A percentile compares a stretch with the other conserved stretches of the same genome.
These are phyloP conservation scores for Boletales sp. DNA, from an alignment of 768 basidiomycete genomes.

Conservation along the genomic window DNA sequence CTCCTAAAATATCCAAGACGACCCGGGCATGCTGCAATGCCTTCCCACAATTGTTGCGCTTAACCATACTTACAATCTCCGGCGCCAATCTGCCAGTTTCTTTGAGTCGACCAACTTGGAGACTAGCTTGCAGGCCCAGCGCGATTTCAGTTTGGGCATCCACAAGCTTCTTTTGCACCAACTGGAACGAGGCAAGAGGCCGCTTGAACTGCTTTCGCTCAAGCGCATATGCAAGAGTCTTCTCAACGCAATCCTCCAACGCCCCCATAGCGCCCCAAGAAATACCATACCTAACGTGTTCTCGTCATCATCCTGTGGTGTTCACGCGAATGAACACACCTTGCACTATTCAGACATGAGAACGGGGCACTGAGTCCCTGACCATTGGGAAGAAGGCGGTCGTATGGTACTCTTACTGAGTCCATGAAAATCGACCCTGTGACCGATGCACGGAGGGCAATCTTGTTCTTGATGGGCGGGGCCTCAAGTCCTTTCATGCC, in stretches of 20 bases:
- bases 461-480: slow-evolving; percentile 88
- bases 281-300: slow-evolving; percentile 63
- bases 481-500: slow-evolving; percentile 78
- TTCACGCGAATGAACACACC: slow-evolving; percentile 33
- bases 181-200: slow-evolving; percentile 91
- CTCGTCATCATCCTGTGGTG: neutral
- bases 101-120: slow-evolving; percentile 86
- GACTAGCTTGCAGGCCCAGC: slow-evolving; percentile 69
- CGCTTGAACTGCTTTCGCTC: slow-evolving; percentile 88
- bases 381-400: slow-evolving; percentile 73
- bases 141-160: slow-evolving; percentile 88
- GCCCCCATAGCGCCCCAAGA: slow-evolving; percentile 97
- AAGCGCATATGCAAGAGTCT: slow-evolving; percentile 78
- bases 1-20: slow-evolving; percentile 88
- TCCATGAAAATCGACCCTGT: slow-evolving; percentile 94
- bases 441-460: slow-evolving; percentile 81
- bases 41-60: slow-evolving; percentile 95
- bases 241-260: slow-evolving; percentile 83
- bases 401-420: slow-evolving; percentile 71
- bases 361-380: slow-evolving; percentile 83
- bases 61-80: slow-evolving; percentile 94
- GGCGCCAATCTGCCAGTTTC: slow-evolving; percentile 69
- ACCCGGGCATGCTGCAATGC: slow-evolving; percentile 79
- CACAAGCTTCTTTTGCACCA: slow-evolving; percentile 96
- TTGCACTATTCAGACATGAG: slow-evolving; percentile 88